These are phyloP conservation scores for Fusarium sp. DNA, from an alignment of 2,329 filamentous ascomycete species.

Conservation along the genomic window DNA sequence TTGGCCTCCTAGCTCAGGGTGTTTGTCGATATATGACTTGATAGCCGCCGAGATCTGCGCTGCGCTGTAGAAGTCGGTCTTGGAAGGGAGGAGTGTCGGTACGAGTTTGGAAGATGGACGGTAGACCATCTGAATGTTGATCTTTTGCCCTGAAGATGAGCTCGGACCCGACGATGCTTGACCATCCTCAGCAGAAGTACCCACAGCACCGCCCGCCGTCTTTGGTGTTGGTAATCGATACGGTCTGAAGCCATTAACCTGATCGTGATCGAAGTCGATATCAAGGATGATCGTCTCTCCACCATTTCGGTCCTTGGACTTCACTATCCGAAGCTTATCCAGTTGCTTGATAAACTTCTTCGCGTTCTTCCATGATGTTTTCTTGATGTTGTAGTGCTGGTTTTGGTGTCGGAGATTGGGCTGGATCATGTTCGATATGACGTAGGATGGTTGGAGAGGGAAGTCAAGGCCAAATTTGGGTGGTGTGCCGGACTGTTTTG, in stretches of 20 bases:
- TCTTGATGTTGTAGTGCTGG: slow-evolving; percentile 41
- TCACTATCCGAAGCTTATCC: slow-evolving; percentile 26
- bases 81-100: slow-evolving; percentile 39
- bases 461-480: slow-evolving; percentile 39
- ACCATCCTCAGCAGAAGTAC: not conserved
- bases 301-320: slow-evolving; percentile 40
- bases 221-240: slow-evolving; percentile 37
- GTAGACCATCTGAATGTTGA: slow-evolving; percentile 38
- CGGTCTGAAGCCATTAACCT: slow-evolving; percentile 33
- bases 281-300: slow-evolving; percentile 43
- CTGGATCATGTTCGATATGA: slow-evolving; percentile 45
- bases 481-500: slow-evolving; percentile 23
- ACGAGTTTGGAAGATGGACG: slow-evolving; percentile 37
- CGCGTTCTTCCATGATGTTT: slow-evolving; percentile 43
- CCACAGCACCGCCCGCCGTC: not conserved
- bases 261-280: slow-evolving; percentile 39
- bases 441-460: slow-evolving; percentile 40
- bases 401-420: slow-evolving; percentile 40
- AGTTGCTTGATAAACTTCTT: slow-evolving; percentile 45
- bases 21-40: slow-evolving; percentile 40
- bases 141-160: slow-evolving; percentile 18
- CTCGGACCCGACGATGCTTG: slow-evolving; percentile 8
- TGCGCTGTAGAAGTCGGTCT: slow-evolving; percentile 39
- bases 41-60: slow-evolving; percentile 38
- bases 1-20: slow-evolving; percentile 37